These are phyloP conservation scores for Dictyostelium brefeldianum DNA, from an alignment of 78 protist genomes.

Conservation along the genomic window DNA sequence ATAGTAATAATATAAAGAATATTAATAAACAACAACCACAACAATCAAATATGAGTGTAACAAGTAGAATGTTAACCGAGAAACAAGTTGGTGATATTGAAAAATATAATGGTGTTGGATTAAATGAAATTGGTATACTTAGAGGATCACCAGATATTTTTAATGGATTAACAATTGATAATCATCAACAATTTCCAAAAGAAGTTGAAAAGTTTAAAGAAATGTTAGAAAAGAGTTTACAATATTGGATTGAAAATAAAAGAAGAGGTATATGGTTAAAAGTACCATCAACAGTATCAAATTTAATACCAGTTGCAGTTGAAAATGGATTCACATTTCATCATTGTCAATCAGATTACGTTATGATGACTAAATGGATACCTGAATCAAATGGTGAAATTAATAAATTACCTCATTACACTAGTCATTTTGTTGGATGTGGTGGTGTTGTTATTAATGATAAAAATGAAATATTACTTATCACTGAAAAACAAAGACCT, in stretches of 20 bases:
- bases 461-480: constrained; percentile 68
- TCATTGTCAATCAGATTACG: constrained; percentile 77
- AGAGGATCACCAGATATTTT: constrained; percentile 69
- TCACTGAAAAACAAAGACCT: constrained; percentile 81
- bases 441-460: constrained; percentile 85
- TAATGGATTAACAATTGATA: constrained; percentile 54
- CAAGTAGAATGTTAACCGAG: background rate
- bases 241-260: constrained; percentile 77
- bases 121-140: constrained; percentile 9
- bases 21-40: background rate
- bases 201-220: background rate
- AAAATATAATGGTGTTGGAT: background rate
- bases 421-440: constrained; percentile 80
- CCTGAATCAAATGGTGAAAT: constrained; percentile 19
- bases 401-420: constrained; percentile 64
- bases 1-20: too few species aligned
- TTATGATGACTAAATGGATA: constrained; percentile 75
- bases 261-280: constrained; percentile 77
- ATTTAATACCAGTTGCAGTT: constrained; percentile 38
- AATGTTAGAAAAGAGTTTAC: constrained; percentile 15
- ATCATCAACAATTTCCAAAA: constrained; percentile 36
- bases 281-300: constrained; percentile 47
- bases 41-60: background rate
- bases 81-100: background rate
- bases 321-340: constrained; percentile 68